phyloP scores from a whole-genome alignment of 1,139 yeast species.

The Candida smagusa region DNA sequence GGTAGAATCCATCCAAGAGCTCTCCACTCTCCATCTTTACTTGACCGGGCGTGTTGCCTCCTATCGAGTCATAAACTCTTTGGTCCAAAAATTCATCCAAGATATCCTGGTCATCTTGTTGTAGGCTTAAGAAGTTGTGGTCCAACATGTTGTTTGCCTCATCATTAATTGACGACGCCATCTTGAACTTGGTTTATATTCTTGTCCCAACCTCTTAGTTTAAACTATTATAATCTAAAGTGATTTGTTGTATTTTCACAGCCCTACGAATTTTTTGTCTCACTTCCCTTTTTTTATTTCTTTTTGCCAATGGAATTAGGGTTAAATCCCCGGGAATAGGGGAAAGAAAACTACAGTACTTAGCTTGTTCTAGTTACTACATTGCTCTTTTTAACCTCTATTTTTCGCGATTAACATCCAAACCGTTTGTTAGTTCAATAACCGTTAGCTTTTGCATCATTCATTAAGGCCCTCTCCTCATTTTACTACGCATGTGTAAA shows the following conservation, averaged over 20 bases:
- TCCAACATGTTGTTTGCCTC: slow-evolving; percentile 14
- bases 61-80: slow-evolving; percentile 46
- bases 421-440: too few relatives aligned
- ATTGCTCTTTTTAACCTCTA: too few relatives aligned
- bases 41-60: slow-evolving; percentile 14
- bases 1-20: slow-evolving; percentile 15
- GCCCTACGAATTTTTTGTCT: slow-evolving; percentile 2
- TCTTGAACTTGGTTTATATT: neutral
- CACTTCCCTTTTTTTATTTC: neutral
- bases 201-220: too few relatives aligned
- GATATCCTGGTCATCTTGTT: slow-evolving; percentile 37
- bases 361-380: too few relatives aligned
- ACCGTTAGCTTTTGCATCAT: too few relatives aligned
- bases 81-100: slow-evolving; percentile 59
- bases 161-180: slow-evolving; percentile 15
- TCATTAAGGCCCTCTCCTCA: too few relatives aligned
- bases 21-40: slow-evolving; percentile 16
- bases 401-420: too few relatives aligned
- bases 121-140: slow-evolving; percentile 13
- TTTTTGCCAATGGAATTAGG: neutral
- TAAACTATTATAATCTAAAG: neutral
- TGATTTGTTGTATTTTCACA: slow-evolving; percentile 1
- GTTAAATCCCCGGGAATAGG: too few relatives aligned
- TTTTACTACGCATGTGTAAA: too few relatives aligned
- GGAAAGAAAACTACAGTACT: too few relatives aligned